A percentile compares a stretch with the other conserved stretches of the same genome.
phyloP scores from a whole-genome alignment of 139 green algal genomes.

The Coccomyxa sp. region DNA sequence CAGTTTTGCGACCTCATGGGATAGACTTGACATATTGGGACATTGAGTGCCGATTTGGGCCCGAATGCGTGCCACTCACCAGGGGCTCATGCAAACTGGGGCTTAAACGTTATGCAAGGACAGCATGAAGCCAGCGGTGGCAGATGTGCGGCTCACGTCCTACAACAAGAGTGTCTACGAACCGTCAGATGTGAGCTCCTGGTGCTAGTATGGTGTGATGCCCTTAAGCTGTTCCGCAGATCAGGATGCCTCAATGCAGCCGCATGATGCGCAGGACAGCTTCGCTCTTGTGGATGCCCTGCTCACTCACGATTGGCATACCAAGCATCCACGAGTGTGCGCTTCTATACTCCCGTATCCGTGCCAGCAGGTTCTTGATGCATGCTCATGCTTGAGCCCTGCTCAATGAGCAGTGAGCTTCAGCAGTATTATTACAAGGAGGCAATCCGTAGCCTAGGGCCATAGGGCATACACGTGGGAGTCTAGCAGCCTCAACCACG shows the following conservation, averaged over 20 bases:
- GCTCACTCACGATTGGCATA: conserved; percentile 1
- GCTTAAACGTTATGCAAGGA: background rate
- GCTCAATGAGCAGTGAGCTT: too few species aligned
- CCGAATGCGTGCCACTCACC: background rate
- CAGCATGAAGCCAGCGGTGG: background rate
- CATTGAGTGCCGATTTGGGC: too few species aligned
- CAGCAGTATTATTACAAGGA: too few species aligned
- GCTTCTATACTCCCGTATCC: background rate
- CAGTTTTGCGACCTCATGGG: background rate
- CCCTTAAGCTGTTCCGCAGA: background rate
- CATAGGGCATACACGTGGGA: too few species aligned
- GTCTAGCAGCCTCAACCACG: too few species aligned
- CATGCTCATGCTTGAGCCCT: background rate
- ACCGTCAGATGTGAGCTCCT: conserved; percentile 63
- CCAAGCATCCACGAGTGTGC: conserved; percentile 7
- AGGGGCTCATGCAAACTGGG: background rate
- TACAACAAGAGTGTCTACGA: conserved; percentile 53
- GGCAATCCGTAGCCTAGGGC: too few species aligned
- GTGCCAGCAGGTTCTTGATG: background rate
- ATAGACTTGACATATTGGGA: too few species aligned
- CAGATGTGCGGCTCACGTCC: background rate
- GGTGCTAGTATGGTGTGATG: background rate
- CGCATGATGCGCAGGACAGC: conserved; percentile 54
- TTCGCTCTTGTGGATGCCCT: conserved; percentile 74
- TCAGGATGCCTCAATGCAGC: too few species aligned